Evolutionary conservation across 805 yeast species (phyloP).

Genomic region (Scheffersomyces amazonensis): DNA sequence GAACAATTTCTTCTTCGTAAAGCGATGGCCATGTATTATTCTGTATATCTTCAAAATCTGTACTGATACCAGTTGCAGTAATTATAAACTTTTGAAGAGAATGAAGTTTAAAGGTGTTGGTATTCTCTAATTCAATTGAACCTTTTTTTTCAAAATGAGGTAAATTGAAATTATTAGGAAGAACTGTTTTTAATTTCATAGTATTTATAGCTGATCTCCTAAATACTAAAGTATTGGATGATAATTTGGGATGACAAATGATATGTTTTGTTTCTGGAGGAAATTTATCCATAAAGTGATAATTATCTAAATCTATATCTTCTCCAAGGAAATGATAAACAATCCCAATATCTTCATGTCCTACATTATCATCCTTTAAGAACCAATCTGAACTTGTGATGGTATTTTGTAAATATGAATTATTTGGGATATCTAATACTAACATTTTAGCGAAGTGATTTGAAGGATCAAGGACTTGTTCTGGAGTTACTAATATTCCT

Average conservation of each 20-base stretch:
- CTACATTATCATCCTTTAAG: slow-evolving; percentile 26
- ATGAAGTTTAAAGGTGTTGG: slow-evolving; percentile 21
- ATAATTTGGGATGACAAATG: slow-evolving; percentile 67
- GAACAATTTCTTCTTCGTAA: slow-evolving; percentile 26
- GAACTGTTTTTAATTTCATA: slow-evolving; percentile 56
- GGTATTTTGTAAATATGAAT: slow-evolving; percentile 36
- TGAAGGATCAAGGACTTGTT: slow-evolving; percentile 68
- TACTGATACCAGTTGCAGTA: slow-evolving; percentile 16
- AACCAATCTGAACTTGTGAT: slow-evolving; percentile 24
- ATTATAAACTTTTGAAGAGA: slow-evolving; percentile 28
- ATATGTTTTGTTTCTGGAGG: slow-evolving; percentile 54
- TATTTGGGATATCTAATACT: slow-evolving; percentile 70
- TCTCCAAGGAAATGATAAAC: slow-evolving; percentile 81
- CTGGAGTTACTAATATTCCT: slow-evolving; percentile 61
- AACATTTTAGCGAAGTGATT: slow-evolving; percentile 58
- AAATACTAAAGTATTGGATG: slow-evolving; percentile 61
- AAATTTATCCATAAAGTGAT: slow-evolving; percentile 58
- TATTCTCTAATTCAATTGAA: slow-evolving; percentile 8
- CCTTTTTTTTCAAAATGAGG: slow-evolving; percentile 24
- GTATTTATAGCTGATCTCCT: slow-evolving; percentile 51
- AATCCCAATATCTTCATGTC: slow-evolving; percentile 40
- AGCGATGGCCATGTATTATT: slow-evolving; percentile 25
- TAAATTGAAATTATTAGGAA: slow-evolving; percentile 42
- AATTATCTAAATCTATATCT: slow-evolving; percentile 40
- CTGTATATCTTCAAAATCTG: slow-evolving; percentile 16